phyloP scores from a whole-genome alignment of 768 basidiomycete genomes.

The Phaffia tasmanica region DNA sequence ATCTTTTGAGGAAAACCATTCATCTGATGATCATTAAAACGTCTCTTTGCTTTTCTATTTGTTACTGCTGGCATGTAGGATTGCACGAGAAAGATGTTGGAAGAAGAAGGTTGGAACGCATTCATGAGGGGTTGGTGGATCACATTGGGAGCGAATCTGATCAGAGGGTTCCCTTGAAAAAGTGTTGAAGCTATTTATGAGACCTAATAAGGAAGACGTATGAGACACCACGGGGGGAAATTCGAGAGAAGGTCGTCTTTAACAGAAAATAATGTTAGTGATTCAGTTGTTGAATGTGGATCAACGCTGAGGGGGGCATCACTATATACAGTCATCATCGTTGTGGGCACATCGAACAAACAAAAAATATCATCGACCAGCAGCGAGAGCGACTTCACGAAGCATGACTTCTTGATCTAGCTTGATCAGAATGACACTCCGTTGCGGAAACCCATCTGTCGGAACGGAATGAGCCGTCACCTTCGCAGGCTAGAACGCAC shows the following conservation, averaged over 20 bases:
- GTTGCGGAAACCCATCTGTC: conserved; percentile 61
- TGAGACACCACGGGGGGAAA: neutral
- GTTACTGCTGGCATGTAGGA: conserved; percentile 39
- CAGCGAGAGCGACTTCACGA: conserved; percentile 65
- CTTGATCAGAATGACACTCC: conserved; percentile 96
- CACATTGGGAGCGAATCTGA: conserved; percentile 26
- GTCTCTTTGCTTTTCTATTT: neutral
- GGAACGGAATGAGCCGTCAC: conserved; percentile 94
- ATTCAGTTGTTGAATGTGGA: too few relatives aligned
- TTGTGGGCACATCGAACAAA: too few relatives aligned
- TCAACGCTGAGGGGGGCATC: too few relatives aligned
- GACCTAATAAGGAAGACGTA: neutral
- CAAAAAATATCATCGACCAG: neutral
- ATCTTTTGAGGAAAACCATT: too few relatives aligned
- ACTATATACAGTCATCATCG: too few relatives aligned
- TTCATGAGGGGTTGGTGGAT: conserved; percentile 82
- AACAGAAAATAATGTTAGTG: too few relatives aligned
- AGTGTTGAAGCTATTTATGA: neutral
- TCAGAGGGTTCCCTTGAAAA: conserved; percentile 3
- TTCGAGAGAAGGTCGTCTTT: neutral
- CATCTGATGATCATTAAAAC: neutral
- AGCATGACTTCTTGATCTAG: conserved; percentile 85
- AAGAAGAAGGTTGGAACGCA: conserved; percentile 64
- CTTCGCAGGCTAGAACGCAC: conserved; percentile 62
- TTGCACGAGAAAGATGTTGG: conserved; percentile 61